Evolutionary conservation across 352 stramenopile genomes (phyloP), one percentile per base, ranked within the genome.

Genomic region (Pythium rishiriense): DNA sequence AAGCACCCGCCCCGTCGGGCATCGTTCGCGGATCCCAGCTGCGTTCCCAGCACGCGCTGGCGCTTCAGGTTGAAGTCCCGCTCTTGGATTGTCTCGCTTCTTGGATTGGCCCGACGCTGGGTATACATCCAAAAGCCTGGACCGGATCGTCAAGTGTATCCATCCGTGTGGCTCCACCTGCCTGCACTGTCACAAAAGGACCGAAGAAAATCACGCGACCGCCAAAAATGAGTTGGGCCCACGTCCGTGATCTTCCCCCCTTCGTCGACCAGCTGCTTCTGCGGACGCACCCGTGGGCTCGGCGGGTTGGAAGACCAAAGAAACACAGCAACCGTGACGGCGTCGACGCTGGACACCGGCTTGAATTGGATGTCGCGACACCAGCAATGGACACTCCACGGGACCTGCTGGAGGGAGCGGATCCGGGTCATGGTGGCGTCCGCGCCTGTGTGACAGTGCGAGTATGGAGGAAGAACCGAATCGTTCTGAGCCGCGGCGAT

Each of bases 11-110:
- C 37, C 37, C 19, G 37, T 43, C 37, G 9, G 37, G 37, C 37
- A 39, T 6, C 19, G 22, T 60, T 60, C 53, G 24, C 35, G 24
- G 24, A 24, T 37, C 14, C 37, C 53, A 60, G 53, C 53, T 29
- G 53, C 14, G 50, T 60, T 42, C 39, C 5, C 19, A 21, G 53
- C 45, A 22, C 7, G 14, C 14, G 39, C 52, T 29, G 26, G n/a
- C 49, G 25, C 14, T 58, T 21, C 51, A 31, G 35, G 51, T 58
- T 60, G 37, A 51, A 60, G 53, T 51, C 53, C 26, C 53, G 53
- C 53, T 60, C 53, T 60, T 26, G 21, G 9, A 19, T 14, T 57
- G 49, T 57, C 49, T 43, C 49, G 28, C 15, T 54, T 17, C 4
- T 19, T 11, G 9, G 28, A 54, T 3, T 54, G 14, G 25, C 42